Percentiles rank a stretch among this genome's conserved stretches.
These are phyloP conservation scores for Oryza nivara DNA, from an alignment of 176 grass and related monocot species.

Conservation along the genomic window DNA sequence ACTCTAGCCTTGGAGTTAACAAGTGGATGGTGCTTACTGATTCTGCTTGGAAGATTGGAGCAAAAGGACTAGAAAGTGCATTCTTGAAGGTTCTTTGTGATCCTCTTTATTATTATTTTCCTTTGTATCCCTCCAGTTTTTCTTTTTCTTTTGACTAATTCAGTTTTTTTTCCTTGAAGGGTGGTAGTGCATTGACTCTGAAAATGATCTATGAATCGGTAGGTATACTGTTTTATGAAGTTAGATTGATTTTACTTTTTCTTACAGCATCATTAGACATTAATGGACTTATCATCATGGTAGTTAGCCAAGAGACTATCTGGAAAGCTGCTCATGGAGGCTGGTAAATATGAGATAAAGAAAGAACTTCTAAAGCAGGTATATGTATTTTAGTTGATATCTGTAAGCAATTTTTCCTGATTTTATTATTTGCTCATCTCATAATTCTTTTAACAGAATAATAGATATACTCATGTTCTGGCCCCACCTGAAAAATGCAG, in stretches of 20 bases:
- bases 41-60: slow-evolving; percentile 69
- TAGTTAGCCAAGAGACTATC: slow-evolving; percentile 87
- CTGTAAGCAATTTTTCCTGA: background rate
- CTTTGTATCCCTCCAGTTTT: slow-evolving; percentile 8
- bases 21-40: slow-evolving; percentile 71
- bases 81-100: slow-evolving; percentile 73
- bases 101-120: background rate
- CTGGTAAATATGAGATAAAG: slow-evolving; percentile 93
- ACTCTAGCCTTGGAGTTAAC: slow-evolving; percentile 64
- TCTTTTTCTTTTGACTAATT: slow-evolving; percentile 25
- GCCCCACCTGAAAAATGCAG: background rate
- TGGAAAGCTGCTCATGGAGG: slow-evolving; percentile 80
- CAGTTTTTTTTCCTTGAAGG: slow-evolving; percentile 47
- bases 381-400: slow-evolving; percentile 12
- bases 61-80: slow-evolving; percentile 71
- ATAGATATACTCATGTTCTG: background rate
- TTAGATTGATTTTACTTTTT: slow-evolving; percentile 9
- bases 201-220: slow-evolving; percentile 82
- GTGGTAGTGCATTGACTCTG: slow-evolving; percentile 77
- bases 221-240: slow-evolving; percentile 27
- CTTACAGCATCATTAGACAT: slow-evolving; percentile 13
- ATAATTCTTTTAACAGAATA: background rate
- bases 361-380: slow-evolving; percentile 94
- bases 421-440: background rate
- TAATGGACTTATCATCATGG: slow-evolving; percentile 48